phyloP scores from a whole-genome alignment of 129 eudicot species.

The Glebionis coronaria region DNA sequence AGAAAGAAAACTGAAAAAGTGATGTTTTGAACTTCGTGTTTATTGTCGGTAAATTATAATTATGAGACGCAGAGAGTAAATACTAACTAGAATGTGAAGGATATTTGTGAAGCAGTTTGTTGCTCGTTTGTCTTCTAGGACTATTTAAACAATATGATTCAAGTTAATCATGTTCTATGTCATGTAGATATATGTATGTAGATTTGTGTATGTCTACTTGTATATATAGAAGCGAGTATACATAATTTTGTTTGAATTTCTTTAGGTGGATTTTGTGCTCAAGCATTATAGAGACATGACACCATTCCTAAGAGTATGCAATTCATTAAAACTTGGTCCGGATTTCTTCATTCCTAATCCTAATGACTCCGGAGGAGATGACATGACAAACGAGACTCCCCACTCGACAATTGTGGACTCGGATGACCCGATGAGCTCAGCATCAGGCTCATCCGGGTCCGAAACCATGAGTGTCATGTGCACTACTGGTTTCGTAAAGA shows the following conservation, averaged over 20 bases:
- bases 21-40: too few relatives aligned
- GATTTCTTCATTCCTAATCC: slow-evolving; percentile 95
- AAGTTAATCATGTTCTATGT: too few relatives aligned
- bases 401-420: slow-evolving; percentile 76
- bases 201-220: not conserved
- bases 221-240: not conserved
- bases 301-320: slow-evolving; percentile 78
- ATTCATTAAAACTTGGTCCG: slow-evolving; percentile 72
- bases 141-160: too few relatives aligned
- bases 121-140: too few relatives aligned
- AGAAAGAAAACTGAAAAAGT: too few relatives aligned
- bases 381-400: slow-evolving; percentile 57
- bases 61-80: too few relatives aligned
- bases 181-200: not conserved
- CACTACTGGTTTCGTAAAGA: slow-evolving; percentile 67
- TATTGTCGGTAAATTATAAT: too few relatives aligned
- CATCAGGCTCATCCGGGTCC: slow-evolving; percentile 73
- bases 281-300: slow-evolving; percentile 74
- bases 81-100: too few relatives aligned
- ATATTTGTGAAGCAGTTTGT: too few relatives aligned
- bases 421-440: slow-evolving; percentile 65
- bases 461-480: slow-evolving; percentile 67
- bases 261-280: slow-evolving; percentile 81
- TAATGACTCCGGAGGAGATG: slow-evolving; percentile 73
- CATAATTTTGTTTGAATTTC: not conserved